Evolutionary conservation across 768 basidiomycete species (phyloP).

Genomic region (Amanita inopinata): DNA sequence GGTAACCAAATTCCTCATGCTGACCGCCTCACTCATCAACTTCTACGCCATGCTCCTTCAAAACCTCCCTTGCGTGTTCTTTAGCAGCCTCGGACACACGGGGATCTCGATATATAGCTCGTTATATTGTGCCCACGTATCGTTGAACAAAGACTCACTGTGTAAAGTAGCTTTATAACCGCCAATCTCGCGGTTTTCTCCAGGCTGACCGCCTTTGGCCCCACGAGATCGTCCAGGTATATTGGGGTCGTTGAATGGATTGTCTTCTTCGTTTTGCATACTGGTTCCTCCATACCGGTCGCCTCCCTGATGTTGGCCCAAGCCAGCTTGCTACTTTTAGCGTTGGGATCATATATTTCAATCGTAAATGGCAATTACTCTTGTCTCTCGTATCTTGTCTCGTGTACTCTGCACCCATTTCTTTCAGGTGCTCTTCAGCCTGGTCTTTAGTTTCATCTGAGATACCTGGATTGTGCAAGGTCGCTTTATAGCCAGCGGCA

Average conservation of each 20-base stretch:
- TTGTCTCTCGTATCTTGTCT: background rate
- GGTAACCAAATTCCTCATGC: too few species aligned
- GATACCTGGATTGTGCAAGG: constrained; percentile 24
- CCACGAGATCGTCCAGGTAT: constrained; percentile 1
- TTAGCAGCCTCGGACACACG: constrained; percentile 40
- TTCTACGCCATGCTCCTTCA: constrained; percentile 2
- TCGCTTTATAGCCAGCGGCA: constrained; percentile 5
- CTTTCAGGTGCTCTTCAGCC: background rate
- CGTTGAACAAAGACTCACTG: too few species aligned
- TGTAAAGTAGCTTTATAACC: background rate
- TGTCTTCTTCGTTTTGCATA: background rate
- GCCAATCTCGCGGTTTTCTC: background rate
- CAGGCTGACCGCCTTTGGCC: background rate
- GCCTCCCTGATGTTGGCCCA: background rate
- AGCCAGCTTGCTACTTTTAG: background rate
- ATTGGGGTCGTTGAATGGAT: constrained; percentile 2
- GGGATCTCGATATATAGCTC: too few species aligned
- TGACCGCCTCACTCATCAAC: background rate
- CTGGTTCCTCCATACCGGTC: constrained; percentile 2
- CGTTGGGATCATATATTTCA: background rate
- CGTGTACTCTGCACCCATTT: background rate
- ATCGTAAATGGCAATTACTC: background rate
- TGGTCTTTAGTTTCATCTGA: background rate
- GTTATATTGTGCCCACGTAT: too few species aligned
- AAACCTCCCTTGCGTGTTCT: constrained; percentile 23